These are phyloP conservation scores for Ogataea methylovora DNA, from an alignment of 805 yeast species.

Conservation along the genomic window DNA sequence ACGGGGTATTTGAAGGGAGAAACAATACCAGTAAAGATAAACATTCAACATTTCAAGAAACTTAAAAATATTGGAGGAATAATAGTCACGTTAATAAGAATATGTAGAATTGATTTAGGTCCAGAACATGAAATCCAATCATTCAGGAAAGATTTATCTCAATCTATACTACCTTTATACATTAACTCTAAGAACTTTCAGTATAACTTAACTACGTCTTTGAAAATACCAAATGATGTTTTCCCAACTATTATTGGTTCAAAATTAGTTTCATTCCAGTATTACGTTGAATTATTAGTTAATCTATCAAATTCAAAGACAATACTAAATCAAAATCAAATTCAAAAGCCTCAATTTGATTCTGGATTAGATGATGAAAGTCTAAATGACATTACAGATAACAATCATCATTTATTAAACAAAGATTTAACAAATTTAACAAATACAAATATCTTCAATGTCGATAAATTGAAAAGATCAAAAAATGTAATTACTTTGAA, in stretches of 20 bases:
- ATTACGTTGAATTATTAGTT: conserved; percentile 76
- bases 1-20: conserved; percentile 80
- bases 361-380: conserved; percentile 8
- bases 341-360: conserved; percentile 8
- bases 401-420: too few species aligned
- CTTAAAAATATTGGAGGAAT: conserved; percentile 66
- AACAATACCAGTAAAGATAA: conserved; percentile 60
- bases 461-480: conserved; percentile 68
- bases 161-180: conserved; percentile 66
- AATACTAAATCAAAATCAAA: not conserved
- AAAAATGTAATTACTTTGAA: conserved; percentile 77
- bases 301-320: conserved; percentile 54
- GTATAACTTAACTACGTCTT: conserved; percentile 50
- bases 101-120: conserved; percentile 60
- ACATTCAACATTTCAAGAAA: conserved; percentile 61
- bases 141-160: conserved; percentile 78
- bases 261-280: conserved; percentile 70
- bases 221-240: conserved; percentile 75
- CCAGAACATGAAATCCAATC: conserved; percentile 58
- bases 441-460: conserved; percentile 56
- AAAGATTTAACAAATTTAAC: too few species aligned
- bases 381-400: too few species aligned
- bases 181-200: conserved; percentile 60
- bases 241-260: conserved; percentile 78
- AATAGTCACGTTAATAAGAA: conserved; percentile 71